phyloP scores from a whole-genome alignment of 257 asterid species.

The Fraxinus pennsylvanica region DNA sequence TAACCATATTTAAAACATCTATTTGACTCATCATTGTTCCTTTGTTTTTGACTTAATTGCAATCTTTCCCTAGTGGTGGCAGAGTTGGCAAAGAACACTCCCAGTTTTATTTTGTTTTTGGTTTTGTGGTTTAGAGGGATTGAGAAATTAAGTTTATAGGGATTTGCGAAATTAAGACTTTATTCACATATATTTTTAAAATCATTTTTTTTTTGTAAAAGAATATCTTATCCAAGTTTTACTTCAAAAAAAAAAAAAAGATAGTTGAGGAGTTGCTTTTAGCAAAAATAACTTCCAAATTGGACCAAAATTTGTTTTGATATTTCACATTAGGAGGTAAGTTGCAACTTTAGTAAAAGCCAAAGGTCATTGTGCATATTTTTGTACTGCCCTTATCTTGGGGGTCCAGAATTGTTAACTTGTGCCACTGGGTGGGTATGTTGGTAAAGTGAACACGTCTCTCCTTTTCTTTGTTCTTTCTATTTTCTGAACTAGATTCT shows the following conservation, averaged over 20 bases:
- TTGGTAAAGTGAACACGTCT: neutral
- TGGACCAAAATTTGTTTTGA: slow-evolving; percentile 5
- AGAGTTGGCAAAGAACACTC: neutral
- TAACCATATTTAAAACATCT: neutral
- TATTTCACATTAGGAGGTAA: slow-evolving; percentile 7
- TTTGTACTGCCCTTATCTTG: neutral
- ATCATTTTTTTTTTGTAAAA: neutral
- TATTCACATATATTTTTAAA: neutral
- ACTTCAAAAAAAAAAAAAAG: no score
- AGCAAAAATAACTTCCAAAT: neutral
- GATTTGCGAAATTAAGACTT: neutral
- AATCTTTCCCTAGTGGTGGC: neutral
- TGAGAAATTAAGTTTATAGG: neutral
- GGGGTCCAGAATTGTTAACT: neutral
- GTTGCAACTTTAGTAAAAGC: neutral
- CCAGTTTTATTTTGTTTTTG: neutral
- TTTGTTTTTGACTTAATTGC: neutral
- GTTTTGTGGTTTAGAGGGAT: neutral
- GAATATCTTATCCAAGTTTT: neutral
- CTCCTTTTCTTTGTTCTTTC: slow-evolving; percentile 3
- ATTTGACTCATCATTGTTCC: neutral
- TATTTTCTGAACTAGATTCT: neutral
- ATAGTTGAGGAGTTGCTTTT: neutral
- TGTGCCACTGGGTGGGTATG: neutral
- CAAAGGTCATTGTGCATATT: neutral